These are phyloP conservation scores for Yamadazyma trypodendri DNA, from an alignment of 1,139 yeast genomes.

Conservation along the genomic window DNA sequence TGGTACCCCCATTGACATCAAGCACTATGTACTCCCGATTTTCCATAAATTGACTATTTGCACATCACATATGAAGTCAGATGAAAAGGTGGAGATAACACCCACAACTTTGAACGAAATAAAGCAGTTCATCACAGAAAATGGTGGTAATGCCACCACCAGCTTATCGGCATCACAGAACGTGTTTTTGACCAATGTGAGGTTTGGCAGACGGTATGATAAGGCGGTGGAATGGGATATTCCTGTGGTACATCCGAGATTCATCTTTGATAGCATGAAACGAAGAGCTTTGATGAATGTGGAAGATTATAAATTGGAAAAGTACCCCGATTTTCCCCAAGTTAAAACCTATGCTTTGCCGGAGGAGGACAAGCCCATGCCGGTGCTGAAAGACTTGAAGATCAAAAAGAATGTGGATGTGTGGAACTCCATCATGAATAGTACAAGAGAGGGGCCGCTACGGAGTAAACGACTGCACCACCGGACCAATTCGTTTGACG, in stretches of 20 bases:
- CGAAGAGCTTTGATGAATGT: slow-evolving; percentile 60
- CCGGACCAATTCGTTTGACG: slow-evolving; percentile 1
- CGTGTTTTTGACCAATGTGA: slow-evolving; percentile 54
- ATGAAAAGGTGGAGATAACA: slow-evolving; percentile 15
- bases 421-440: slow-evolving; percentile 53
- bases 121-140: slow-evolving; percentile 33
- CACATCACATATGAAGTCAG: slow-evolving; percentile 47
- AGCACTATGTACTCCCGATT: slow-evolving; percentile 33
- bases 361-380: slow-evolving; percentile 15
- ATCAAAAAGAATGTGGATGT: slow-evolving; percentile 27
- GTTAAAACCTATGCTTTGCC: slow-evolving; percentile 8
- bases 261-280: slow-evolving; percentile 64
- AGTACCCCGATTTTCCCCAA: slow-evolving; percentile 15
- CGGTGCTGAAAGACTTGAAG: slow-evolving; percentile 13
- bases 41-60: slow-evolving; percentile 52
- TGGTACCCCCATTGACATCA: slow-evolving; percentile 36
- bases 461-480: too few relatives aligned
- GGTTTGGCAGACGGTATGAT: slow-evolving; percentile 58
- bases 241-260: slow-evolving; percentile 71
- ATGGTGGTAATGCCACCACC: slow-evolving; percentile 63
- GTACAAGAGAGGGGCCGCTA: slow-evolving; percentile 1
- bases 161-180: slow-evolving; percentile 53
- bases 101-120: slow-evolving; percentile 6
- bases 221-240: slow-evolving; percentile 69
- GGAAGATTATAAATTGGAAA: slow-evolving; percentile 37